Conservation (phyloP, 176 grass and related monocot genomes). For the Rhynchospora pubera region DNA sequence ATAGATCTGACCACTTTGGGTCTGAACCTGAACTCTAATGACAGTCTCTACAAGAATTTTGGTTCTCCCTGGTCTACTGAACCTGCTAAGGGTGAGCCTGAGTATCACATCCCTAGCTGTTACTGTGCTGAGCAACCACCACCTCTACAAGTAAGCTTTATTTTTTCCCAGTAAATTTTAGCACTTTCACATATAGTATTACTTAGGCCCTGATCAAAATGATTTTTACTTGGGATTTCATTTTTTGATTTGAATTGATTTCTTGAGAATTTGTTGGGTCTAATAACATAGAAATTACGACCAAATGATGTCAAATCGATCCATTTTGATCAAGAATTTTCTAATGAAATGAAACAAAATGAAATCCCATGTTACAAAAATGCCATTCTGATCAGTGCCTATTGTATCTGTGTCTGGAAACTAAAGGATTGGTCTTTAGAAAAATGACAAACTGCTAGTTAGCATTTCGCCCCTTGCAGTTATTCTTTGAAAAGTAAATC, state of each 20-base stretch:
- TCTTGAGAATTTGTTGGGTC: too few species aligned
- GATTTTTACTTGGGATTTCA: too few species aligned
- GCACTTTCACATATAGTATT: not conserved
- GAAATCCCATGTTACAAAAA: too few species aligned
- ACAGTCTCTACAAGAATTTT: constrained; percentile 95
- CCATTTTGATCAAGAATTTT: too few species aligned
- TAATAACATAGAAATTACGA: too few species aligned
- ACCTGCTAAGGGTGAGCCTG: constrained; percentile 66
- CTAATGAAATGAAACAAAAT: too few species aligned
- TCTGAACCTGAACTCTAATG: constrained; percentile 80
- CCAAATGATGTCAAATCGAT: too few species aligned
- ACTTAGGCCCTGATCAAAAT: too few species aligned
- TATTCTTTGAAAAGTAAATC: not conserved
- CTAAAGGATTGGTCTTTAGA: not conserved
- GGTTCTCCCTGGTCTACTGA: constrained; percentile 92
- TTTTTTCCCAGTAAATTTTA: not conserved
- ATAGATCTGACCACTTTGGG: constrained; percentile 86
- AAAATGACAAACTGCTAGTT: not conserved
- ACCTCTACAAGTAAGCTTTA: constrained; percentile 52
- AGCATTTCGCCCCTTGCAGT: not conserved
- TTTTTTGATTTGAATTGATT: too few species aligned
- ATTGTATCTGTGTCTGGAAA: not conserved
- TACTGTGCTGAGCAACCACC: constrained; percentile 59
- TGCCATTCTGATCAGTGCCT: too few species aligned
- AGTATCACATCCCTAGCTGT: constrained; percentile 74